Base-by-base conservation (phyloP, 192 early-diverging fungal genomes). In the Cetraspora pellucida region DNA sequence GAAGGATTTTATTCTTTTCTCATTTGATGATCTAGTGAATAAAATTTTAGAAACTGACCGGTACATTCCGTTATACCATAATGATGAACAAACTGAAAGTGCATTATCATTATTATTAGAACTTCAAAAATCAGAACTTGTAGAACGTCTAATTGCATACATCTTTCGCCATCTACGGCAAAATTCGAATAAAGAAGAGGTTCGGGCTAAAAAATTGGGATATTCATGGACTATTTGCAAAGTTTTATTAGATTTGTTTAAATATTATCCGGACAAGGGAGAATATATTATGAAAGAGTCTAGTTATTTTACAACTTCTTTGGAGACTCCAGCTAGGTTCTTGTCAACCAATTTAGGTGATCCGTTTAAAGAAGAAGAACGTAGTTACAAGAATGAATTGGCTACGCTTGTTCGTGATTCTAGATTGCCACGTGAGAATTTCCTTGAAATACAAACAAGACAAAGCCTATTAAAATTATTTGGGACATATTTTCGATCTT, bases 101-200 rank as follows among this genome's bases (percentile, higher is more conserved):
- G 31, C 61, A 30, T 64, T 64, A n/a, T 64, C 30, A 64, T 64
- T 64, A 43, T 64, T 64, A 43, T 13, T 64, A 43, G 61, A 64
- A 43, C 61, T 64, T 64, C 61, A 64, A 64, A 64, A 64, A 43
- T 64, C 61, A 64, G 61, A 64, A 17, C 30, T 64, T 13, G 61
- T 64, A 6, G 30, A 64, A 31, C 10, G 5, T 30, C 10, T 64
- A 9, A 17, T 64, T 14, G 30, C 28, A 19, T 64, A 64, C 19
- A 8, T 64, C 0, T 8, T 64, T 17, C 3, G 30, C 4, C 30
- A 64, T 64, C 6, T 64, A 0, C 61, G 31, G 10, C 17, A 25
- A 37, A 43, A 0, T n/a, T n/a, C n/a, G 0, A 14, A 25, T 64
- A 27, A 11, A 19, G 31, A 64, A 16, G 0, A 19, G 0, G 4